phyloP scores from a whole-genome alignment of 169 alveolate genomes.

The Besnoitia besnoiti region DNA sequence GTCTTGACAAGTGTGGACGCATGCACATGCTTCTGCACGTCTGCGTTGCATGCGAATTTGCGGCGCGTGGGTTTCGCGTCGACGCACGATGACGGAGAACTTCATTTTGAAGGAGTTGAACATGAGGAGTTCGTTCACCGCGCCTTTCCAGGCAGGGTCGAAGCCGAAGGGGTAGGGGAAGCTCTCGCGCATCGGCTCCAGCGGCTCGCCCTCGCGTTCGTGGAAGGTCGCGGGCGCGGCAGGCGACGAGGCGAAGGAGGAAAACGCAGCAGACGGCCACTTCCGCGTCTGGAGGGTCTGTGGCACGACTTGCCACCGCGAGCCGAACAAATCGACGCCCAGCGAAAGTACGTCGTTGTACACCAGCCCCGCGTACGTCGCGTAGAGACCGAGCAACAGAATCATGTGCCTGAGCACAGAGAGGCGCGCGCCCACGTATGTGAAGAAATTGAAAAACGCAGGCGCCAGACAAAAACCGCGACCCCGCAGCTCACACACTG shows the following conservation, averaged over 20 bases:
- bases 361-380: conserved; percentile 91
- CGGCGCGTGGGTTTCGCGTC: not conserved
- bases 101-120: conserved; percentile 98
- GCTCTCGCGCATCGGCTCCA: conserved; percentile 28
- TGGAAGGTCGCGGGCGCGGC: not conserved
- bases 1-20: too few species aligned
- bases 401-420: conserved; percentile 90
- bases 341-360: conserved; percentile 97
- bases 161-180: conserved; percentile 99
- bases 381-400: conserved; percentile 93
- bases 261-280: not conserved
- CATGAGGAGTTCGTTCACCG: conserved; percentile 94
- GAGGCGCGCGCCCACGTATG: too few species aligned
- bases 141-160: conserved; percentile 98
- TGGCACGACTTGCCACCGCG: conserved; percentile 69
- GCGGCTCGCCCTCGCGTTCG: not conserved
- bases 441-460: too few species aligned
- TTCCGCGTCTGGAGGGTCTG: not conserved
- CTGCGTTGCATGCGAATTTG: not conserved
- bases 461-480: too few species aligned
- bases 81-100: conserved; percentile 90
- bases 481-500: too few species aligned
- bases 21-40: not conserved
- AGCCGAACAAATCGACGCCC: conserved; percentile 92
- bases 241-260: not conserved